A percentile compares a stretch with the other conserved stretches of the same genome.
These are phyloP conservation scores for Cyathus striatus DNA, from an alignment of 768 basidiomycete genomes.

Conservation along the genomic window DNA sequence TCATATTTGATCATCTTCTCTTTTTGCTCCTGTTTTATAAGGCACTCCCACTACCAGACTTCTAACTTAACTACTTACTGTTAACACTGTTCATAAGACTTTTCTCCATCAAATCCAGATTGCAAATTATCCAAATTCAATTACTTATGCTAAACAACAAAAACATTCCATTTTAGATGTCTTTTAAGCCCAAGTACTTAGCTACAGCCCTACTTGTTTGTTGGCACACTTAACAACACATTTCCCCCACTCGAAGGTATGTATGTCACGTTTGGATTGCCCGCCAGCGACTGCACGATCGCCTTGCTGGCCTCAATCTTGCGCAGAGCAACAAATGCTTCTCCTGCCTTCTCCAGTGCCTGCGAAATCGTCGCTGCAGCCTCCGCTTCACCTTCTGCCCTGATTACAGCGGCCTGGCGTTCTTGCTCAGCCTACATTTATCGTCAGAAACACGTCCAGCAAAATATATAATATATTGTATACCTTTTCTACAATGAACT, in stretches of 20 bases:
- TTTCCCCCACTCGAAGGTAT: conserved; percentile 78
- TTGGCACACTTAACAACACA: conserved; percentile 80
- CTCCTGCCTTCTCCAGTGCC: conserved; percentile 90
- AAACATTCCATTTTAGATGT: conserved; percentile 6
- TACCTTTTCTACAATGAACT: conserved; percentile 98
- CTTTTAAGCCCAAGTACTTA: too few relatives aligned
- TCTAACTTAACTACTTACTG: neutral
- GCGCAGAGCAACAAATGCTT: conserved; percentile 90
- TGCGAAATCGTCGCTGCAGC: conserved; percentile 90
- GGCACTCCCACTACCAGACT: neutral
- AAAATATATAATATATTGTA: conserved; percentile 1
- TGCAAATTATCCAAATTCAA: too few relatives aligned
- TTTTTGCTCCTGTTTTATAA: too few relatives aligned
- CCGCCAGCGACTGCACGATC: conserved; percentile 80
- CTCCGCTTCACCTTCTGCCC: conserved; percentile 98
- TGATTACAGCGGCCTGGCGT: conserved; percentile 94
- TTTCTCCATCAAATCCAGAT: too few relatives aligned
- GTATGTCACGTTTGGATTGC: conserved; percentile 84
- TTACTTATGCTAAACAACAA: neutral
- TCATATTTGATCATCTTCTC: too few relatives aligned
- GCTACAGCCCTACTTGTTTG: conserved; percentile 33
- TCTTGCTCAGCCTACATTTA: conserved; percentile 89
- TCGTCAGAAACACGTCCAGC: conserved; percentile 4
- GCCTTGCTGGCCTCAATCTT: conserved; percentile 99
- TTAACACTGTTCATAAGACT: too few relatives aligned